phyloP scores from a whole-genome alignment of 257 asterid species.

The Lavandula angustifolia region DNA sequence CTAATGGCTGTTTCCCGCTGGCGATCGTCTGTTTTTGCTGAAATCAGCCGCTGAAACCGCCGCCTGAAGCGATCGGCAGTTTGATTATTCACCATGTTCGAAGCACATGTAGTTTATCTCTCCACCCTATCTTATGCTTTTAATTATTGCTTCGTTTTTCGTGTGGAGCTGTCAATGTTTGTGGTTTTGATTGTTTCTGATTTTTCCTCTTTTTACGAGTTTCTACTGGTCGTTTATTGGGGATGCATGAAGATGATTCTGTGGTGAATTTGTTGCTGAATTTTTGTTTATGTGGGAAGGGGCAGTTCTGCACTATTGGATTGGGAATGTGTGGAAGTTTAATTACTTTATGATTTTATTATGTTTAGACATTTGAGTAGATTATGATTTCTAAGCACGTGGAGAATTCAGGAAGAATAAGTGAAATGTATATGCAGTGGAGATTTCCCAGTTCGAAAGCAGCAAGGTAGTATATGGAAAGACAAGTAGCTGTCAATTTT shows the following conservation, averaged over 20 bases:
- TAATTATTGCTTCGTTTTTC: neutral
- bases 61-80: slow-evolving; percentile 33
- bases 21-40: slow-evolving; percentile 36
- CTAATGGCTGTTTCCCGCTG: slow-evolving; percentile 34
- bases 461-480: neutral
- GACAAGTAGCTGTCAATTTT: neutral
- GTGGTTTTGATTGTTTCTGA: slow-evolving; percentile 4
- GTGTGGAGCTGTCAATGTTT: slow-evolving; percentile 10
- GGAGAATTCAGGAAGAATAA: neutral
- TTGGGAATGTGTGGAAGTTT: slow-evolving; percentile 12
- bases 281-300: slow-evolving; percentile 7
- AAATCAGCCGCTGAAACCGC: slow-evolving; percentile 33
- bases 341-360: slow-evolving; percentile 25
- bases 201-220: neutral
- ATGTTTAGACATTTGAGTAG: slow-evolving; percentile 2
- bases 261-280: neutral
- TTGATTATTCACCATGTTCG: slow-evolving; percentile 45
- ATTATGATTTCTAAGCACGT: slow-evolving; percentile 9
- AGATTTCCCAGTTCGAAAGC: neutral
- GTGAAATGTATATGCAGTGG: neutral
- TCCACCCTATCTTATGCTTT: neutral
- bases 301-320: neutral
- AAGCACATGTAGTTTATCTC: slow-evolving; percentile 46
- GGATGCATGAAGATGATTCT: slow-evolving; percentile 28
- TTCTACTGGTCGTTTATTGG: slow-evolving; percentile 14